Evolutionary conservation across 2,329 filamentous ascomycete species (phyloP).

Genomic region (Pestalotiopsis sp.): DNA sequence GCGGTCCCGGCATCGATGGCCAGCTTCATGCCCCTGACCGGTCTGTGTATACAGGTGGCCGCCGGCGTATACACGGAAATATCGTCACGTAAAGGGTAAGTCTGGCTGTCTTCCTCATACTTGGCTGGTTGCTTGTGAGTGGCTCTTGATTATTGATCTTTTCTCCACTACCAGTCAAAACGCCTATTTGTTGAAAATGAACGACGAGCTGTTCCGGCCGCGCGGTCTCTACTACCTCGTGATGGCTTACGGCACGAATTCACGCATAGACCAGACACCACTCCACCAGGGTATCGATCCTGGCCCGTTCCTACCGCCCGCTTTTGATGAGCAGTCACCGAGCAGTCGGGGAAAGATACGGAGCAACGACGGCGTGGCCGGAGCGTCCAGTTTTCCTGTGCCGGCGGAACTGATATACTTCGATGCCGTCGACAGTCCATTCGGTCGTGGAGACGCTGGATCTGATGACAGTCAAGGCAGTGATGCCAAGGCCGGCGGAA

Average conservation of each 20-base stretch:
- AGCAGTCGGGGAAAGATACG: not conserved
- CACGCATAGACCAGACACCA: slow-evolving; percentile 7
- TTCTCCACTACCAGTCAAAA: slow-evolving; percentile 16
- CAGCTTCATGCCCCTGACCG: slow-evolving; percentile 6
- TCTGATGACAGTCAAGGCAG: slow-evolving; percentile 2
- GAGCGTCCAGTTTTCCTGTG: not conserved
- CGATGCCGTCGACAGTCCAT: not conserved
- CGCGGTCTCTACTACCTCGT: slow-evolving; percentile 24
- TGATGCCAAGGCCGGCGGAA: not conserved
- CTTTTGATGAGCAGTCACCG: not conserved
- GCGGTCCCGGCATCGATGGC: slow-evolving; percentile 8
- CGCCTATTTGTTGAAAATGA: slow-evolving; percentile 22
- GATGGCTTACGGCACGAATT: slow-evolving; percentile 19
- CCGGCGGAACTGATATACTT: slow-evolving; percentile 5
- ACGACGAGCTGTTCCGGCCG: slow-evolving; percentile 24
- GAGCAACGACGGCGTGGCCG: not conserved
- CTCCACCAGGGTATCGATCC: not conserved
- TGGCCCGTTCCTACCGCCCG: slow-evolving; percentile 12
- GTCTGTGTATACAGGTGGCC: slow-evolving; percentile 12
- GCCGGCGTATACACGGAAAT: slow-evolving; percentile 16
- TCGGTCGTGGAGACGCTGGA: slow-evolving; percentile 1
- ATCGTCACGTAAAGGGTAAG: slow-evolving; percentile 16
- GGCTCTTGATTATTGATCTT: not conserved
- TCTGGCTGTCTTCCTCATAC: not conserved
- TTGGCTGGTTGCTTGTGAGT: not conserved